phyloP scores from a whole-genome alignment of 345 rosid species.

The Balakata baccata region DNA sequence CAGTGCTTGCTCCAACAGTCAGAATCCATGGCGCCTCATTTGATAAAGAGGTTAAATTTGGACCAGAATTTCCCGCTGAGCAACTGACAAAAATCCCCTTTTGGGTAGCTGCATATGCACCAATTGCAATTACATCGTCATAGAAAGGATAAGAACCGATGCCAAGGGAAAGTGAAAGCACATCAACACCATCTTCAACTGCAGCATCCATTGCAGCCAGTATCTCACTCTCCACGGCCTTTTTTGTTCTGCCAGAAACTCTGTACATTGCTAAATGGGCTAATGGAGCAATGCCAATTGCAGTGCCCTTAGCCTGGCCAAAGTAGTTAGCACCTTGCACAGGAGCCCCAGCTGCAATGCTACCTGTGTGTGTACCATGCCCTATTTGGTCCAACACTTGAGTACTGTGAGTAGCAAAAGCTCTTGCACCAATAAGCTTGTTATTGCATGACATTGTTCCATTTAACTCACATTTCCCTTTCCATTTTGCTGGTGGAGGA shows the following conservation, averaged over 20 bases:
- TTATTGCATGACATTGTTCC: constrained; percentile 13
- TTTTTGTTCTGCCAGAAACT: constrained; percentile 42
- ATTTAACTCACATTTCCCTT: constrained; percentile 21
- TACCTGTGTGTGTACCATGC: constrained; percentile 27
- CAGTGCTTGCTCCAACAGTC: constrained; percentile 36
- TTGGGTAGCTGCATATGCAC: constrained; percentile 32
- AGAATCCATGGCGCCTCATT: constrained; percentile 44
- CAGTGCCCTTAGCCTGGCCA: constrained; percentile 57
- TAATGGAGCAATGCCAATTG: constrained; percentile 29
- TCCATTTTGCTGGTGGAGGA: constrained; percentile 25
- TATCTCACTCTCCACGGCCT: constrained; percentile 49
- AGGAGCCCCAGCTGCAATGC: constrained; percentile 46
- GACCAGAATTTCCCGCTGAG: constrained; percentile 41
- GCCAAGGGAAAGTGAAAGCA: constrained; percentile 55
- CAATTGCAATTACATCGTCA: constrained; percentile 30
- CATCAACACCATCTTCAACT: constrained; percentile 61
- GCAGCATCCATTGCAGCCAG: constrained; percentile 61
- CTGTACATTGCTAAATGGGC: constrained; percentile 59
- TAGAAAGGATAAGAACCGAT: constrained; percentile 17
- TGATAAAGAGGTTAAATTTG: constrained; percentile 9
- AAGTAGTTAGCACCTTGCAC: constrained; percentile 18
- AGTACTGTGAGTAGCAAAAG: neutral
- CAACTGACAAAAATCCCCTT: constrained; percentile 35
- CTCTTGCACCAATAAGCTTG: constrained; percentile 25
- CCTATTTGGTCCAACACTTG: neutral